Evolutionary conservation across 78 protist species (phyloP).

Genomic region (Dictyostelium capitatum): DNA sequence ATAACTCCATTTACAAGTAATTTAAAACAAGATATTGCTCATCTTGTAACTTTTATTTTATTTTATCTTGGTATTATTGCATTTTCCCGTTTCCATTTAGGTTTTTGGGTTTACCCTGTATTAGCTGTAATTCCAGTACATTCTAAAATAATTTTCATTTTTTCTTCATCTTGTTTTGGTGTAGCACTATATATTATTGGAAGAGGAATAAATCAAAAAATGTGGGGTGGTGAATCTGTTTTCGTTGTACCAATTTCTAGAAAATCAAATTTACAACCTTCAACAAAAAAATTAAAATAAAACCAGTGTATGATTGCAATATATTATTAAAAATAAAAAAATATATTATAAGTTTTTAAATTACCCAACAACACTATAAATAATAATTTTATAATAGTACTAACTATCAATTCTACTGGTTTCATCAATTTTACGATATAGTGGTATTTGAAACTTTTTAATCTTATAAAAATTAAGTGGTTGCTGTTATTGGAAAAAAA

Average conservation of each 20-base stretch:
- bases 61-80: conserved; percentile 22
- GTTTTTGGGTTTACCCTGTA: conserved; percentile 48
- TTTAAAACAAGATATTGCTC: conserved; percentile 34
- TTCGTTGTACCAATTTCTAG: conserved; percentile 9
- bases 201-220: background rate
- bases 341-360: background rate
- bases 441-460: too few species aligned
- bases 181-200: conserved; percentile 25
- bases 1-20: conserved; percentile 33
- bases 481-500: too few species aligned
- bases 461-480: too few species aligned
- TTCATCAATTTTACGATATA: too few species aligned
- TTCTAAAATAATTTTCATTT: conserved; percentile 66
- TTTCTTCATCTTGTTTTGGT: conserved; percentile 27
- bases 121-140: conserved; percentile 40
- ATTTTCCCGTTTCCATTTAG: background rate
- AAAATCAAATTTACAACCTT: too few species aligned
- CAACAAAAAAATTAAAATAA: background rate
- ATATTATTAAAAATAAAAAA: background rate
- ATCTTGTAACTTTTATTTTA: conserved; percentile 24
- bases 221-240: conserved; percentile 64
- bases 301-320: background rate
- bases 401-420: too few species aligned
- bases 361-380: too few species aligned
- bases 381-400: too few species aligned